Evolutionary conservation across 164 flowering plant genomes (phyloP), one percentile per base, ranked within the genome.

Genomic region (Kalanchoe fedtschenkoi): DNA sequence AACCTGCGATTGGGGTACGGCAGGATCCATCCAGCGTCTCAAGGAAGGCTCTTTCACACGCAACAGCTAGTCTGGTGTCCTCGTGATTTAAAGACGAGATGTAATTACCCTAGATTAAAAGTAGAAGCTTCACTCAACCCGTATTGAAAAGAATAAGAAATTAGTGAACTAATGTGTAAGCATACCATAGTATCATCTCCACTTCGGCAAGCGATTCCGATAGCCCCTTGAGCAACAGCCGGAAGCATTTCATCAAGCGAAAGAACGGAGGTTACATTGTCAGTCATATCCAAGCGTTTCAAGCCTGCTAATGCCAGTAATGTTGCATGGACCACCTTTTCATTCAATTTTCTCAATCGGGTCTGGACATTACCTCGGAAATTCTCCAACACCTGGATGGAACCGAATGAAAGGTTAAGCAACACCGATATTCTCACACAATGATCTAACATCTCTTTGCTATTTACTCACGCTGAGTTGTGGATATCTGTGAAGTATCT

Each of bases 161-260:
- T 22, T 29, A 24, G 5, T 2, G 14, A 6, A 30, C 24, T 21
- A 17, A 64, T 1, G 29, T 3, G 17, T n/a, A 57, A 55, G 69
- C 76, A 1, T 69, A 91, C 99, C 97, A 95, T 95, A 73, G 75
- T 88, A 21, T 85, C 87, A 72, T 95, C 97, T 72, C 79, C 67
- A 39, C 75, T 81, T 70, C 95, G 78, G 68, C 99, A 91, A 2
- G 99, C 99, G 63, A 95, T 95, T 60, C 99, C 99, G 62, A 95
- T 95, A 9, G 99, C 99, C 38, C 99, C 99, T 78, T 95, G 97
- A 63, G 99, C 99, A 71, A 95, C 91, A 61, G 99, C 99, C 33
- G 97, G 99, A 66, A 91, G 93, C 97, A 95, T 91, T 68, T 95
- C 99, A 58, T 95, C 95, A 41, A 87, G 70, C 26, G 96, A 74